These are phyloP conservation scores for Eimeria maxima DNA, from an alignment of 169 alveolate species.

Conservation along the genomic window DNA sequence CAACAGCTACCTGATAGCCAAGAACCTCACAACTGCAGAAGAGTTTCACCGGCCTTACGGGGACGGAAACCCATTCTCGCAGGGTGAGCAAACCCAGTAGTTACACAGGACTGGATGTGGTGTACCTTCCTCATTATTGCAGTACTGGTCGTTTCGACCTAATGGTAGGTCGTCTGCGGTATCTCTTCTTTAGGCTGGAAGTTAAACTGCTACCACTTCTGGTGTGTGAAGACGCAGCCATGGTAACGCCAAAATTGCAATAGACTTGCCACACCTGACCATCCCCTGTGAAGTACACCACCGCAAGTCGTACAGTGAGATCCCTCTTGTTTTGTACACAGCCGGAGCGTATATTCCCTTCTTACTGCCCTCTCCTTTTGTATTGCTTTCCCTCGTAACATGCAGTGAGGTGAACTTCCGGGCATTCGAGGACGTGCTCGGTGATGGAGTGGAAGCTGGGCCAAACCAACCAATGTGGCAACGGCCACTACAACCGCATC, in stretches of 20 bases:
- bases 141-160: no score
- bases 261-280: no score
- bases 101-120: no score
- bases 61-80: slow-evolving; percentile 70
- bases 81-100: slow-evolving; percentile 8
- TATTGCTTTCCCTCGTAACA: not conserved
- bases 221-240: slow-evolving; percentile 38
- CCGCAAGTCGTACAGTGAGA: not conserved
- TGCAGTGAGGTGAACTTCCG: slow-evolving; percentile 55
- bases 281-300: not conserved
- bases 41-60: slow-evolving; percentile 57
- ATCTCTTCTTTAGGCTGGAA: slow-evolving; percentile 4
- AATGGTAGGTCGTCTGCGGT: not conserved
- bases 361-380: no score
- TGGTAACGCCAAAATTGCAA: not conserved
- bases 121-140: no score
- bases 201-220: slow-evolving; percentile 15
- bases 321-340: not conserved
- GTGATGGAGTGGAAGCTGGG: not conserved
- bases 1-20: slow-evolving; percentile 50
- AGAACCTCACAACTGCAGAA: slow-evolving; percentile 74
- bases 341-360: not conserved
- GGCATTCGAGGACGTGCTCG: not conserved
- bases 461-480: not conserved
- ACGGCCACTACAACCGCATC: not conserved